phyloP scores from a whole-genome alignment of 208 protist species.

The Trypanosomatidae sp. region DNA sequence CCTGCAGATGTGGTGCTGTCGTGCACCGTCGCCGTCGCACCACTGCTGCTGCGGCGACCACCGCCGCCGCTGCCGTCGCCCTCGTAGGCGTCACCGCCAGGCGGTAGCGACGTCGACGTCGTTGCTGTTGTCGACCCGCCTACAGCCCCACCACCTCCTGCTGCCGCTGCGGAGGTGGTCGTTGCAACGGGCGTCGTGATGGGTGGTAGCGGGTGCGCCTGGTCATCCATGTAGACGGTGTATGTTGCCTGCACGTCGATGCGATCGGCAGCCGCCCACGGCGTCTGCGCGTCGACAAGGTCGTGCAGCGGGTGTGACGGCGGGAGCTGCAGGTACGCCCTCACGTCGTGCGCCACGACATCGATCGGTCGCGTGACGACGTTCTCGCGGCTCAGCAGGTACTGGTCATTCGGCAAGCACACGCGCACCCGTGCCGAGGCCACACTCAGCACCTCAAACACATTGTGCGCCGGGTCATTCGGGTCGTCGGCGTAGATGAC shows the following conservation, averaged over 20 bases:
- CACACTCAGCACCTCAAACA: slow-evolving; percentile 39
- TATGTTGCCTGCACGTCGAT: slow-evolving; percentile 41
- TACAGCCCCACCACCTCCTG: too few relatives aligned
- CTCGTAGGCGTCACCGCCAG: too few relatives aligned
- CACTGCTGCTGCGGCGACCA: too few relatives aligned
- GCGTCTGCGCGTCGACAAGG: slow-evolving; percentile 17
- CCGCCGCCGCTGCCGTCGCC: too few relatives aligned
- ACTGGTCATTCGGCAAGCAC: slow-evolving; percentile 60
- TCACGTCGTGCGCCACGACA: slow-evolving; percentile 20
- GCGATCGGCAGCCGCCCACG: slow-evolving; percentile 25
- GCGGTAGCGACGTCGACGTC: too few relatives aligned
- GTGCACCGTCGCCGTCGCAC: too few relatives aligned
- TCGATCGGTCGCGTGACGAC: slow-evolving; percentile 63
- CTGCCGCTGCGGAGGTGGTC: too few relatives aligned
- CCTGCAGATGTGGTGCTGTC: too few relatives aligned
- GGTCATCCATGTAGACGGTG: slow-evolving; percentile 48
- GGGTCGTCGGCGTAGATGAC: slow-evolving; percentile 67
- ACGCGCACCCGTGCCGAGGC: slow-evolving; percentile 38
- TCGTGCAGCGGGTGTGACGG: slow-evolving; percentile 43
- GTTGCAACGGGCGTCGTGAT: slow-evolving; percentile 20
- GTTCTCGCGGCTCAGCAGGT: slow-evolving; percentile 65
- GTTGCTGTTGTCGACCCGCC: too few relatives aligned
- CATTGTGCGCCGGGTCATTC: slow-evolving; percentile 50
- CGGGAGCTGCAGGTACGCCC: slow-evolving; percentile 43
- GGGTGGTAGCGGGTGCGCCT: slow-evolving; percentile 39